Base-by-base conservation (phyloP, 768 basidiomycete genomes). In the Mycena capillaripes region DNA sequence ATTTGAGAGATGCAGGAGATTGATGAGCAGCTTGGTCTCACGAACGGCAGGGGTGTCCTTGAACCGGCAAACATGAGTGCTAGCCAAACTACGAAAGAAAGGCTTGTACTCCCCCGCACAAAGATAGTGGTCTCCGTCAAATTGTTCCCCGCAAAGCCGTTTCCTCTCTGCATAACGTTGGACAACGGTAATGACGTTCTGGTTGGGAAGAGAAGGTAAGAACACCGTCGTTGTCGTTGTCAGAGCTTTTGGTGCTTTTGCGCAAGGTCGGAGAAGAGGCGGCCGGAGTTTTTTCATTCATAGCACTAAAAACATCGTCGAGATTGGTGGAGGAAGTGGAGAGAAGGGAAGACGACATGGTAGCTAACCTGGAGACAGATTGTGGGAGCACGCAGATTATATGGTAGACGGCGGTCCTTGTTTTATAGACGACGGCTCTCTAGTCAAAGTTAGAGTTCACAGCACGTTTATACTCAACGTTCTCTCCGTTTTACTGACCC, bases 1-100 rank as follows among this genome's bases (percentile, higher is more conserved):
- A 52, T 75, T 76, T 25, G 66, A 53, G n/a, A 75, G 3, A 21
- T 17, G 19, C 4, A 55, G 14, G 23, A 52, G 16, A 19, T 25
- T n/a, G 4, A 23, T n/a, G 23, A 53, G 25, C 3, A 52, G 14
- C 36, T 65, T 65, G 23, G 36, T 30, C n/a, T 44, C 38, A 11
- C 53, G 46, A 11, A 48, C 21, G 19, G 46, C 46, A 11, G 46
- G 46, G 7, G 46, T n/a, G 46, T 48, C 46, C 46, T 48, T 48
- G 21, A 23, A 23, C 2, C 21, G n/a, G 23, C 21, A 5, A n/a
- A 48, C 3, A 48, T 42, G 46, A 48, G 21, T n/a, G 17, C 46
- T 4, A 8, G 5, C 19, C 46, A 48, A 48, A 48, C n/a, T 4
- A 3, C 16, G n/a, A 19, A 48, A 23, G 46, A 48, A 48, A 48